Conservation (phyloP, 2,329 filamentous ascomycete species). For the Ophiobolus disseminans region DNA sequence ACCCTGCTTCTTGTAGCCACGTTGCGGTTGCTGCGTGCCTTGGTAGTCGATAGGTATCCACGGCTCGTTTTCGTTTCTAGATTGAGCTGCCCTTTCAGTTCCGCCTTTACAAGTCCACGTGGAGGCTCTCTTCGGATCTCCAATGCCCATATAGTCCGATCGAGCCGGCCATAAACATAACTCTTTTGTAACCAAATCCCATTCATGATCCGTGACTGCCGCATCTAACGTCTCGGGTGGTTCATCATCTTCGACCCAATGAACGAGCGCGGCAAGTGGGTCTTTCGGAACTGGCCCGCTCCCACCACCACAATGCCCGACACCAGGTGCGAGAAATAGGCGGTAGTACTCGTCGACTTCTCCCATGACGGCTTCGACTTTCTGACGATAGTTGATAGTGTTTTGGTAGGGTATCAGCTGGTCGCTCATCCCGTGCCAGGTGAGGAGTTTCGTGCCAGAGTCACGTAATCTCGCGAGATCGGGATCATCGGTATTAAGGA, state of each 20-base stretch:
- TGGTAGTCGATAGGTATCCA: slow-evolving; percentile 5
- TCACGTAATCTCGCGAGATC: slow-evolving; percentile 31
- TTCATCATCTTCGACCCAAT: slow-evolving; percentile 39
- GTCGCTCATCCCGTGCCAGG: slow-evolving; percentile 39
- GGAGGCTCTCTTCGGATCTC: slow-evolving; percentile 25
- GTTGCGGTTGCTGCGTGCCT: background rate
- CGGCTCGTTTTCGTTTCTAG: slow-evolving; percentile 7
- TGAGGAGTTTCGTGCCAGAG: slow-evolving; percentile 36
- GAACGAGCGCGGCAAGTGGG: slow-evolving; percentile 28
- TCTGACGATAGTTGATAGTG: slow-evolving; percentile 31
- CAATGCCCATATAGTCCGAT: slow-evolving; percentile 26
- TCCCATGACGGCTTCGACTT: slow-evolving; percentile 34
- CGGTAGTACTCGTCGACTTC: slow-evolving; percentile 39
- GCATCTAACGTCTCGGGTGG: slow-evolving; percentile 34
- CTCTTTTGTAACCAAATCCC: slow-evolving; percentile 26
- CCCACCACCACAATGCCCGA: slow-evolving; percentile 32
- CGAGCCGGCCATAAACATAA: slow-evolving; percentile 30
- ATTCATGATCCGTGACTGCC: slow-evolving; percentile 16
- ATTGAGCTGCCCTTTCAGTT: slow-evolving; percentile 16
- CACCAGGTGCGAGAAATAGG: slow-evolving; percentile 41
- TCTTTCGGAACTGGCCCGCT: slow-evolving; percentile 26
- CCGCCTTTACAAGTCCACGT: slow-evolving; percentile 35
- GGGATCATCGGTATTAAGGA: slow-evolving; percentile 30
- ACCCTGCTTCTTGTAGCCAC: background rate
- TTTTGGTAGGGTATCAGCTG: slow-evolving; percentile 33